Base-by-base conservation (phyloP, 345 rosid species). In the Syzygium aqueum region DNA sequence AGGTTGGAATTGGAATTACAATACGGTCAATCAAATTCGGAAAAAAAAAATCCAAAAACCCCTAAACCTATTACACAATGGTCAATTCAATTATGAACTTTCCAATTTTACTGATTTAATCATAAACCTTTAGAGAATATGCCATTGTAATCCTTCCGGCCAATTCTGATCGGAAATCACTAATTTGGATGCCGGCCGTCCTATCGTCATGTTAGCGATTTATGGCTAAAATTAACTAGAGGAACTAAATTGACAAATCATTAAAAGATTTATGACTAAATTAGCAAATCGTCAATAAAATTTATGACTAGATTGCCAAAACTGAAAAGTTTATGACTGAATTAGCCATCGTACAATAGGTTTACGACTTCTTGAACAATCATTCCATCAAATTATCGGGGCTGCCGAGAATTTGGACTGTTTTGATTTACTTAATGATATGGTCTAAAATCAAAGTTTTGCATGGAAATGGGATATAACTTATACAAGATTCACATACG, bases 61-160 rank as follows among this genome's bases (percentile, higher is more conserved):
- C 17, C 11, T 14, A 2, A 16, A 17, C 11, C 16, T 17, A 17
- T 17, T 67, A 6, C 10, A 17, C 2, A 21, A 7, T 2, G 5
- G 2, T 9, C 21, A 22, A 19, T 1, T 37, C n/a, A n/a, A n/a
- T n/a, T 2, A 0, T 37, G 1, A 21, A 73, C 1, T 19, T 33
- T 73, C 2, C 9, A 19, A 33, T 19, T 19, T 8, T 5, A 0
- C 5, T 8, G 37, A 21, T 19, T 19, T 33, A 21, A 1, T 37
- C 5, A 73, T 0, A 73, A 73, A 37, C 11, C 3, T 73, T 33
- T 8, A 19, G 21, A 19, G 3, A 5, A 33, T 73, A 9, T 27
- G 1, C 1, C 1, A 0, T 2, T 30, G 1, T 63, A 30, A 0
- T 6, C 7, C 0, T n/a, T 30, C 1, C 1, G 0, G 0, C 6